Evolutionary conservation across 176 grass and related monocot genomes (phyloP).

Genomic region (Aegilops longissima): DNA sequence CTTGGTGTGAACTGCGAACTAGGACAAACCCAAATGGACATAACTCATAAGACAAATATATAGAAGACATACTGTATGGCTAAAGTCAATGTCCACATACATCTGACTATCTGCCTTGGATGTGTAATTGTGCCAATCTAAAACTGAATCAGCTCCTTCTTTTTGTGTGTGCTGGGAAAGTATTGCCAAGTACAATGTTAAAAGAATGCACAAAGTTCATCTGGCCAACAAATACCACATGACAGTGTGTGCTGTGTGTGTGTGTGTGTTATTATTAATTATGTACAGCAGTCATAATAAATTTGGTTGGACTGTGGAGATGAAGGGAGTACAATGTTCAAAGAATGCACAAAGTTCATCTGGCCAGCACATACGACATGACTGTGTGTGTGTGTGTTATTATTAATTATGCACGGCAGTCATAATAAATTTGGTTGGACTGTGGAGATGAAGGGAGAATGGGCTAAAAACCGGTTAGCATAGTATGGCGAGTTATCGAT

Average conservation of each 20-base stretch:
- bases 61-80: background rate
- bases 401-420: background rate
- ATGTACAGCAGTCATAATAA: background rate
- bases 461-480: background rate
- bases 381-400: too few relatives aligned
- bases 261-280: too few relatives aligned
- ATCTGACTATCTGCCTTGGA: background rate
- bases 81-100: background rate
- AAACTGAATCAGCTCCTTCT: background rate
- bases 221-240: background rate
- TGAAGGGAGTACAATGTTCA: background rate
- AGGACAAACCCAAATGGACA: background rate
- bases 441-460: background rate
- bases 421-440: slow-evolving; percentile 1
- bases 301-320: background rate
- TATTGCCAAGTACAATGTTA: background rate
- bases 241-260: too few relatives aligned
- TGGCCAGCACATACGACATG: background rate
- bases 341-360: background rate
- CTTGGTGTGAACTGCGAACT: background rate
- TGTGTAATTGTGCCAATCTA: background rate
- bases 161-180: background rate
- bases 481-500: background rate
- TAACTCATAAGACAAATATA: background rate
- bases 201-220: background rate